phyloP scores from a whole-genome alignment of 345 rosid genomes.

The Ceriops decandra region DNA sequence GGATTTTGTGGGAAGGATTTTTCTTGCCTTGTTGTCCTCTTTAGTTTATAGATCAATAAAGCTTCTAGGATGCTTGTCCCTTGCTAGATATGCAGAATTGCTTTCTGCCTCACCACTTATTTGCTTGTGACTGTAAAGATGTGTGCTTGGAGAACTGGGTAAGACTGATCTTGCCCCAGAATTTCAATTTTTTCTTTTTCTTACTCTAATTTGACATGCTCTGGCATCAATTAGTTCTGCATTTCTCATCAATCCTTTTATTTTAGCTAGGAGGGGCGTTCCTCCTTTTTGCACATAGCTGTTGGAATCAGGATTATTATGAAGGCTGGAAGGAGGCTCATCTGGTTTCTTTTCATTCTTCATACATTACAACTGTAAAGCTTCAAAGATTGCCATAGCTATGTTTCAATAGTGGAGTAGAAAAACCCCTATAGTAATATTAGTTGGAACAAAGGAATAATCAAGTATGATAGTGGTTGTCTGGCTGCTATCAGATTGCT shows the following conservation, averaged over 20 bases:
- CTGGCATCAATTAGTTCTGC: background rate
- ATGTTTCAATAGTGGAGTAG: no score
- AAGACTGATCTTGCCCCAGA: background rate
- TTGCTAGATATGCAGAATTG: background rate
- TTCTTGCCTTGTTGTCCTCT: background rate
- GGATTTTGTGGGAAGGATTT: no score
- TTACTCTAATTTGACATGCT: background rate
- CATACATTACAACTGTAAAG: no score
- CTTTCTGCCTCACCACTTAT: background rate
- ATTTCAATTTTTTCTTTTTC: background rate
- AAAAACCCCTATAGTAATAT: no score
- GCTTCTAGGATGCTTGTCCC: background rate
- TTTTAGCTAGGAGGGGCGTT: background rate
- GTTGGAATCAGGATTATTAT: background rate
- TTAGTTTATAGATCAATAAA: background rate
- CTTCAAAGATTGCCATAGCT: no score
- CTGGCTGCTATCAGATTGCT: no score
- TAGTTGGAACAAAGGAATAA: no score
- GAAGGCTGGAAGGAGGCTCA: no score
- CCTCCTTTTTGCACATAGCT: background rate
- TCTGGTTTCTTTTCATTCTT: no score
- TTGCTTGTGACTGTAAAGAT: background rate
- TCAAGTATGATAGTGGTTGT: no score
- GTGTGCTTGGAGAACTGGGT: background rate
- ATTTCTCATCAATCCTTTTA: background rate